Evolutionary conservation across 257 asterid genomes (phyloP).

Genomic region (Mentha longifolia): DNA sequence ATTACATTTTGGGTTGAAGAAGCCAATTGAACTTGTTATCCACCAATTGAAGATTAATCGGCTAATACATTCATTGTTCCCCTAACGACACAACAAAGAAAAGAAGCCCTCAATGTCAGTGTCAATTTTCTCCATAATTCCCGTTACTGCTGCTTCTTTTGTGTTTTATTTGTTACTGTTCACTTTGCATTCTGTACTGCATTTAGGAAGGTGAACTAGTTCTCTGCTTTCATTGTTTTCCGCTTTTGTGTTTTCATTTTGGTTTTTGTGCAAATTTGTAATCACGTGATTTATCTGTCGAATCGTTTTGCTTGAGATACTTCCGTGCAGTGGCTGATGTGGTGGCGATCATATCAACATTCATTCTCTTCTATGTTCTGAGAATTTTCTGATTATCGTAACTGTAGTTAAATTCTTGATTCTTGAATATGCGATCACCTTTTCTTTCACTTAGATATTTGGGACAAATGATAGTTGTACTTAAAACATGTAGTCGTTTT

Average conservation of each 20-base stretch:
- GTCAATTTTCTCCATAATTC: constrained; percentile 55
- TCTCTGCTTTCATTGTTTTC: not conserved
- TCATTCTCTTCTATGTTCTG: not conserved
- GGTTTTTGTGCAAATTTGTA: not conserved
- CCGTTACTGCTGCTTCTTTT: not conserved
- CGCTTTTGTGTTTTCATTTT: not conserved
- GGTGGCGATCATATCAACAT: not conserved
- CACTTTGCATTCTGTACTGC: too few relatives aligned
- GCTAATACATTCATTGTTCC: not conserved
- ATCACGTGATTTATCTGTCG: constrained; percentile 1
- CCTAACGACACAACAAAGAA: too few relatives aligned
- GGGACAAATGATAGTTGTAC: not conserved
- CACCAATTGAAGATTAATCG: too few relatives aligned
- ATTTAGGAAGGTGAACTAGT: constrained; percentile 2
- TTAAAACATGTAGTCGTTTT: too few relatives aligned
- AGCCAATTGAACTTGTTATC: too few relatives aligned
- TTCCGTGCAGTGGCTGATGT: not conserved
- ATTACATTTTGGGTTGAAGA: too few relatives aligned
- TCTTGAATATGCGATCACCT: not conserved
- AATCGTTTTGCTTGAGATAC: constrained; percentile 1
- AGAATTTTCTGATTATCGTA: not conserved
- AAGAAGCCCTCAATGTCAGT: constrained; percentile 97
- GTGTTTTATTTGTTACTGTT: too few relatives aligned
- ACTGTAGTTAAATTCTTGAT: not conserved
- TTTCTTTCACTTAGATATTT: not conserved